Conservation (phyloP, 1,284 basidiomycete genomes). For the Pterula multifida region DNA sequence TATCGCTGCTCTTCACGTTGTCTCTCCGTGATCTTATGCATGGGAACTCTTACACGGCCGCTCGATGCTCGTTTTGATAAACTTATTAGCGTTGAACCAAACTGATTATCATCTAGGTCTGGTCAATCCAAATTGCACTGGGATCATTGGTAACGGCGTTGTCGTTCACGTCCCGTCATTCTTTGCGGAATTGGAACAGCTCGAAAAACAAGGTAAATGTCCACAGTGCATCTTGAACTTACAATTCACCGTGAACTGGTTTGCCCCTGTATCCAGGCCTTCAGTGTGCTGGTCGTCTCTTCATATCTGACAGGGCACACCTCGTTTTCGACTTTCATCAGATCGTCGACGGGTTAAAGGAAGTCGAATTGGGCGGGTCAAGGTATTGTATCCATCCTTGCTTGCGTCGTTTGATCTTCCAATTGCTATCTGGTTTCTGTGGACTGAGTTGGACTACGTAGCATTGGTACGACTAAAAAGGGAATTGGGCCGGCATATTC, state of each 20-base stretch:
- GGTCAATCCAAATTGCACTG: constrained; percentile 80
- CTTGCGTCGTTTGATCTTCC: constrained; percentile 3
- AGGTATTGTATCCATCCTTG: constrained; percentile 30
- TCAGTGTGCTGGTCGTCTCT: constrained; percentile 75
- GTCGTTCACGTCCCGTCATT: constrained; percentile 94
- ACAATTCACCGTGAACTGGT: constrained; percentile 4
- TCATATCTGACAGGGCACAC: constrained; percentile 93
- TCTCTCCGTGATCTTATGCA: neutral
- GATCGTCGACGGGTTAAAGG: constrained; percentile 97
- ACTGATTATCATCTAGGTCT: constrained; percentile 44
- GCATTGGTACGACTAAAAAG: constrained; percentile 96
- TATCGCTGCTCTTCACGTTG: constrained; percentile 1
- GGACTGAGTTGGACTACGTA: too few relatives aligned
- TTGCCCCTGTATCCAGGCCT: constrained; percentile 43
- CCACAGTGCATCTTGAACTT: neutral
- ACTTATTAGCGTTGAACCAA: neutral
- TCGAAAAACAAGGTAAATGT: constrained; percentile 71
- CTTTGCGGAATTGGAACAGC: constrained; percentile 84
- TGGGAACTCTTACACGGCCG: neutral
- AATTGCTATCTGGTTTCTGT: constrained; percentile 7
- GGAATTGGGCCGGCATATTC: constrained; percentile 99
- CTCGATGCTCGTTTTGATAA: too few relatives aligned
- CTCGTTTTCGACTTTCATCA: constrained; percentile 99
- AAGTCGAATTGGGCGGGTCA: constrained; percentile 90
- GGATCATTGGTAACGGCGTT: constrained; percentile 88